Percentiles rank a stretch among this genome's conserved stretches.
Conservation (phyloP, 2,329 filamentous ascomycete genomes). For the Colletotrichum tamarilloi region DNA sequence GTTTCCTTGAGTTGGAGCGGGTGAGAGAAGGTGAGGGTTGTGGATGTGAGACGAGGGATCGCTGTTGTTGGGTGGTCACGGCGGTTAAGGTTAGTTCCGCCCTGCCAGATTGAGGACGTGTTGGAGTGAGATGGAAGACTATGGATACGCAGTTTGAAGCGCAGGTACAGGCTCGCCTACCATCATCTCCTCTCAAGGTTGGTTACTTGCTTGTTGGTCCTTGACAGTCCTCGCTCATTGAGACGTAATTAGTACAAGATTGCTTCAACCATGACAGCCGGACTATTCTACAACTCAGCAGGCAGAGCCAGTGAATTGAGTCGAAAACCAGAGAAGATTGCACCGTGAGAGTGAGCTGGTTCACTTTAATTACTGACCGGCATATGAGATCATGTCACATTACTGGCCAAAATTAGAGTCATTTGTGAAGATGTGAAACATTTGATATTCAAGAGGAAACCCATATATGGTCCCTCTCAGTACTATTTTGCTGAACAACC, state of each 20-base stretch:
- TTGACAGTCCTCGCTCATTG: no score
- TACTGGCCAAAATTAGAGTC: no score
- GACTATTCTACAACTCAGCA: no score
- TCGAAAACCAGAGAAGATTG: neutral
- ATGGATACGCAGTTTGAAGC: neutral
- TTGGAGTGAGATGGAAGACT: neutral
- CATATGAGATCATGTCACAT: neutral
- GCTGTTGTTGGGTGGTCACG: no score
- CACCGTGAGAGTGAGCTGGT: neutral
- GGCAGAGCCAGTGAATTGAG: no score
- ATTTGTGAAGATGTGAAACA: neutral
- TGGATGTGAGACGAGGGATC: neutral
- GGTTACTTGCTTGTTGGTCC: no score
- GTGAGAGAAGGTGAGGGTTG: neutral
- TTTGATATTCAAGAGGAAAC: conserved; percentile 18
- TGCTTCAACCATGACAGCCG: no score
- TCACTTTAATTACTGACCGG: neutral
- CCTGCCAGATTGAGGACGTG: neutral
- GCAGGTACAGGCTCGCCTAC: no score
- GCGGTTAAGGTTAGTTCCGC: neutral
- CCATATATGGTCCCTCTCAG: conserved; percentile 4
- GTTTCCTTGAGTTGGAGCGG: neutral
- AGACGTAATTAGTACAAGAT: no score
- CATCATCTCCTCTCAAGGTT: no score
- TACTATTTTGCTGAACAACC: conserved; percentile 18